Evolutionary conservation across 2,329 filamentous ascomycete species (phyloP).

Genomic region (Cladosporium cucumerinum): DNA sequence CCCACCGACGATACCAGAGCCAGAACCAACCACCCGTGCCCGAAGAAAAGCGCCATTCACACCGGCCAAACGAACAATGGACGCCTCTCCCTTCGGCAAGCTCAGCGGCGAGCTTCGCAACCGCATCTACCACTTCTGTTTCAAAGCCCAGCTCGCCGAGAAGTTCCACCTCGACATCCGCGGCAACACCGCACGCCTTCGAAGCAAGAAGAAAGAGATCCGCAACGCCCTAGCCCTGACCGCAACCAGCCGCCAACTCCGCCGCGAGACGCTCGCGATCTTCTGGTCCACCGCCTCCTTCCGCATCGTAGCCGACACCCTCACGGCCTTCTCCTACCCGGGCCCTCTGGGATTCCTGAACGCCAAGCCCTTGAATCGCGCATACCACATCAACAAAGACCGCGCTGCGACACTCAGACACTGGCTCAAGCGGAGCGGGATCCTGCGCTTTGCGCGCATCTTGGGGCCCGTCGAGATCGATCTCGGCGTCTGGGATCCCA

Average conservation of each 20-base stretch:
- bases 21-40: neutral
- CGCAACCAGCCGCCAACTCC: neutral
- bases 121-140: slow-evolving; percentile 11
- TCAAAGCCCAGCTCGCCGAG: neutral
- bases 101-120: slow-evolving; percentile 17
- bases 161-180: slow-evolving; percentile 8
- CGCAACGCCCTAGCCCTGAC: slow-evolving; percentile 11
- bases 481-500: slow-evolving; percentile 1
- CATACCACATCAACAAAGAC: neutral
- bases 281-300: slow-evolving; percentile 8
- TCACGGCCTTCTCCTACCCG: neutral
- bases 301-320: slow-evolving; percentile 5
- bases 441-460: neutral
- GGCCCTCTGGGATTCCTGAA: neutral
- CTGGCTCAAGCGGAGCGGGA: slow-evolving; percentile 1
- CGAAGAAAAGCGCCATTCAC: neutral
- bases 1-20: neutral
- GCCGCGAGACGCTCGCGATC: slow-evolving; percentile 5
- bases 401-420: neutral
- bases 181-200: neutral
- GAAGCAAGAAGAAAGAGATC: neutral
- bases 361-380: neutral
- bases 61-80: neutral
- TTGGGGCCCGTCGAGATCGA: slow-evolving; percentile 2
- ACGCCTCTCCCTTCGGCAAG: slow-evolving; percentile 7